Evolutionary conservation across 305 asterid genomes (phyloP).

Genomic region (Fraxinus velutina): DNA sequence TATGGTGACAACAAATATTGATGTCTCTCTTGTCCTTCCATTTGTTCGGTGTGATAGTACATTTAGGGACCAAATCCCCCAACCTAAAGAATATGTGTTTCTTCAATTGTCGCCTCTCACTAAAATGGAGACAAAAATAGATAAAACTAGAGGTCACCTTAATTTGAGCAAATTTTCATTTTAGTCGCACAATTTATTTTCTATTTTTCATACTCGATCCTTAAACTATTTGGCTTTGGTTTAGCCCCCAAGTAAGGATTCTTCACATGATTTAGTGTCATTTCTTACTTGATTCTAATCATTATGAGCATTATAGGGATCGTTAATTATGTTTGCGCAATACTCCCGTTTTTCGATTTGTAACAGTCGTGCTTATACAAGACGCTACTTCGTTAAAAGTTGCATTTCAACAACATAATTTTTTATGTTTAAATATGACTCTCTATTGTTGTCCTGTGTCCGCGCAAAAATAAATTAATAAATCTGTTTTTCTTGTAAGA

Average conservation of each 20-base stretch:
- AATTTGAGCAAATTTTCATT: background rate
- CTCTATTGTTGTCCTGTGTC: background rate
- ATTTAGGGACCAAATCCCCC: conserved; percentile 64
- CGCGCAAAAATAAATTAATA: too few species aligned
- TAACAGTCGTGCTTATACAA: background rate
- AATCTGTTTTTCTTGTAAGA: background rate
- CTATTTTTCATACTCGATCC: background rate
- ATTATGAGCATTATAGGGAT: background rate
- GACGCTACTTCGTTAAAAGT: background rate
- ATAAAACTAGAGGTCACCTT: background rate
- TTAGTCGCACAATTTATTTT: background rate
- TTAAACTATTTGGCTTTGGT: background rate
- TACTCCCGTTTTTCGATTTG: background rate
- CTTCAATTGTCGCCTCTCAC: conserved; percentile 27
- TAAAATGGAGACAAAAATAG: background rate
- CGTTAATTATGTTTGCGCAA: background rate
- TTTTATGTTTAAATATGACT: background rate
- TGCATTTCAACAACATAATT: background rate
- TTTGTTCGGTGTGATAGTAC: conserved; percentile 59
- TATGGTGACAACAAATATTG: background rate
- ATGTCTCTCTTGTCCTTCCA: conserved; percentile 47
- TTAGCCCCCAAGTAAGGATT: background rate
- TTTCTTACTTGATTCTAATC: background rate
- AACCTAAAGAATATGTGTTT: conserved; percentile 32
- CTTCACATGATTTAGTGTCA: background rate